These are phyloP conservation scores for Claviceps capensis DNA, from an alignment of 2,329 filamentous ascomycete genomes.

Conservation along the genomic window DNA sequence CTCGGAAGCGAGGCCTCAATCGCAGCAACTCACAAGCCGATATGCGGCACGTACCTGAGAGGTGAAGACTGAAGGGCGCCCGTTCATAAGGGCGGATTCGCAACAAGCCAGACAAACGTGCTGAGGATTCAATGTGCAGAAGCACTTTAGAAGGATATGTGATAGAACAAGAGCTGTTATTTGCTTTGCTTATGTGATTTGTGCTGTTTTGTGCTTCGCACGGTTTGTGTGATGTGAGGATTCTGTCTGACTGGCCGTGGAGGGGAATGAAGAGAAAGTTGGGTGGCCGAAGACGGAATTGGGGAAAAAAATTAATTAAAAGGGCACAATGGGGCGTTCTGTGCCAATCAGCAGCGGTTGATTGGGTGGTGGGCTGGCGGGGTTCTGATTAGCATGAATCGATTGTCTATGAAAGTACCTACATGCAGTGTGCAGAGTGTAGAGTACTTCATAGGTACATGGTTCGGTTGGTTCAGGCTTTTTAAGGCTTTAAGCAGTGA, in stretches of 20 bases:
- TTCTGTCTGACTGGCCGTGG: constrained; percentile 5
- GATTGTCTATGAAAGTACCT: no score
- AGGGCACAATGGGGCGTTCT: not conserved
- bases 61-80: constrained; percentile 72
- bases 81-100: constrained; percentile 67
- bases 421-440: no score
- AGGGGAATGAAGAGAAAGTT: not conserved
- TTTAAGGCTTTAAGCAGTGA: no score
- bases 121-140: constrained; percentile 6
- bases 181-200: not conserved
- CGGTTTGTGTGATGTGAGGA: not conserved
- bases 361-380: no score
- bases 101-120: constrained; percentile 18
- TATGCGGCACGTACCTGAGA: constrained; percentile 52
- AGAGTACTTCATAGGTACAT: no score
- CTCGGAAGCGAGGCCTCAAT: not conserved
- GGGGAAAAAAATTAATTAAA: not conserved
- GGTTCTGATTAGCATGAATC: no score
- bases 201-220: not conserved
- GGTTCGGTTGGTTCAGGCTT: no score
- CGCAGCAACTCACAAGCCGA: not conserved
- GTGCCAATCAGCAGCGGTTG: no score
- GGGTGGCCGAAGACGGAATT: not conserved
- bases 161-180: not conserved
- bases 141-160: constrained; percentile 7